phyloP scores from a whole-genome alignment of 805 yeast genomes.

The Lipomyces yamanashiensis region DNA sequence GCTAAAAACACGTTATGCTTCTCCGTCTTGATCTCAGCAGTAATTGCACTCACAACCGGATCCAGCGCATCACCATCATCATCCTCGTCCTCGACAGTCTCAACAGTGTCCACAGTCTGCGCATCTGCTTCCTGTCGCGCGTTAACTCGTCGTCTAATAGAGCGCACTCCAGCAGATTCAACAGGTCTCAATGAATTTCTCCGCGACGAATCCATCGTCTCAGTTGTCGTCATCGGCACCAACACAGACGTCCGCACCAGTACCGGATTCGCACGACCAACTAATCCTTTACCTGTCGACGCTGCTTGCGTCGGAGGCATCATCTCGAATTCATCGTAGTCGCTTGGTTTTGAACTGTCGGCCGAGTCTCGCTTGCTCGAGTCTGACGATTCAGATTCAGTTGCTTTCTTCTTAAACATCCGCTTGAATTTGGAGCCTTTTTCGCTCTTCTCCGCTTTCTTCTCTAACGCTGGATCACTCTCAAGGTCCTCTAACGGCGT shows the following conservation, averaged over 20 bases:
- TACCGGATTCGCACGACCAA: conserved; percentile 5
- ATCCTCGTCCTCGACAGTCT: background rate
- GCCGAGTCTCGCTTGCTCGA: background rate
- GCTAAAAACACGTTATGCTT: conserved; percentile 15
- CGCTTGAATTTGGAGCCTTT: background rate
- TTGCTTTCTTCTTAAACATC: no score
- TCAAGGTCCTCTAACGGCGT: conserved; percentile 10
- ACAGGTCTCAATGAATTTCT: conserved; percentile 1
- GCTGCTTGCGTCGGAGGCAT: background rate
- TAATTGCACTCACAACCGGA: conserved; percentile 34
- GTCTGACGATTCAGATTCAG: background rate
- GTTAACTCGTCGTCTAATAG: conserved; percentile 20
- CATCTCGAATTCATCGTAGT: background rate
- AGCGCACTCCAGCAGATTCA: conserved; percentile 27
- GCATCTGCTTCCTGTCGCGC: conserved; percentile 7
- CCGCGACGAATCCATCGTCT: background rate
- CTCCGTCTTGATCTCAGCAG: conserved; percentile 18
- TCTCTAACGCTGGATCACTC: background rate
- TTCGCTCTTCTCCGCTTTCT: conserved; percentile 10
- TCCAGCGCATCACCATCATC: conserved; percentile 37
- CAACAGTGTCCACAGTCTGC: background rate
- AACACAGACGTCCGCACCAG: background rate
- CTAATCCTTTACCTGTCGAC: background rate
- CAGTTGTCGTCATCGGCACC: background rate
- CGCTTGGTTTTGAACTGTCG: background rate